Evolutionary conservation across 805 yeast genomes (phyloP).

Genomic region (Metschnikowia hibisci): DNA sequence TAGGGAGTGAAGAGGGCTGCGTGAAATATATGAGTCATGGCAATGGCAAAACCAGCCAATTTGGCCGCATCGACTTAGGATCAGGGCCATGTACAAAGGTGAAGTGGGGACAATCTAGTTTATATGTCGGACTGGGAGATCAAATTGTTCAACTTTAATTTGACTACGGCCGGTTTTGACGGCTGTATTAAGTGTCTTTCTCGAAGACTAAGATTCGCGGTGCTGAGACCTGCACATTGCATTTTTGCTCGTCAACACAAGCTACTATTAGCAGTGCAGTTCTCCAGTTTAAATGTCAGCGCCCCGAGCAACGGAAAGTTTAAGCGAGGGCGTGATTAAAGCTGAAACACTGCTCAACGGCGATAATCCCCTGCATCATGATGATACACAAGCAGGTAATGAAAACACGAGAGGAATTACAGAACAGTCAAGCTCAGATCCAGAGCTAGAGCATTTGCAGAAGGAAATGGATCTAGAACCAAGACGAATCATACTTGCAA

Average conservation of each 20-base stretch:
- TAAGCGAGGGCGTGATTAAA: neutral
- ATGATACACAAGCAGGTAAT: neutral
- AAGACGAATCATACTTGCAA: conserved; percentile 50
- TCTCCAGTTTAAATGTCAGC: neutral
- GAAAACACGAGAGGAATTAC: neutral
- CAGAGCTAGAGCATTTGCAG: conserved; percentile 10
- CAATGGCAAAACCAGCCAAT: neutral
- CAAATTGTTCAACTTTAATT: neutral
- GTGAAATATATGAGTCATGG: conserved; percentile 6
- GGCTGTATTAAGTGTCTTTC: neutral
- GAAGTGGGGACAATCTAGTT: neutral
- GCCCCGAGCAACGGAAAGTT: neutral
- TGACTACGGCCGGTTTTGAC: neutral
- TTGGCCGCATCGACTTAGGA: neutral
- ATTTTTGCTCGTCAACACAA: conserved; percentile 4
- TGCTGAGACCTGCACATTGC: neutral
- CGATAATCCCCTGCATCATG: neutral
- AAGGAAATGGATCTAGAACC: conserved; percentile 15
- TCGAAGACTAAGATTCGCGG: neutral
- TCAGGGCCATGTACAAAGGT: neutral
- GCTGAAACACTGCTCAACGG: too few relatives aligned
- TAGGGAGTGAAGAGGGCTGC: conserved; percentile 10
- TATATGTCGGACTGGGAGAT: neutral
- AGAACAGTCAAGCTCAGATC: neutral
- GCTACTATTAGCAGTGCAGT: neutral